Base-by-base conservation (phyloP, 1,284 basidiomycete species). In the Marasmius tenuissimus region DNA sequence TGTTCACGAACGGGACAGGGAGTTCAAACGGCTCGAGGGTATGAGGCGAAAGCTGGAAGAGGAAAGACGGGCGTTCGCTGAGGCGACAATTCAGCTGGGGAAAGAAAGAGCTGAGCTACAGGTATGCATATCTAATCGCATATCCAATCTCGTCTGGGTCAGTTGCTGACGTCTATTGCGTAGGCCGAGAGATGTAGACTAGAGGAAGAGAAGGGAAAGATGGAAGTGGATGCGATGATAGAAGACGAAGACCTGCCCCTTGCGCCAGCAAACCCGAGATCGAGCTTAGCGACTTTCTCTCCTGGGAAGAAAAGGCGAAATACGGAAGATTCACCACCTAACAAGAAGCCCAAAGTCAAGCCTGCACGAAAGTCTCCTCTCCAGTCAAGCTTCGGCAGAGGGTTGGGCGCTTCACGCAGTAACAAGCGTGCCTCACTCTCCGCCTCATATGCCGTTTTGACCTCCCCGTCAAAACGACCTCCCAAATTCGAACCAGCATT, bases 31-130 rank as follows among this genome's bases (percentile, higher is more conserved):
- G 18, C 70, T 89, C 38, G 81, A 84, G 37, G 75, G 72, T 22
- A 76, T 85, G 52, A 79, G 77, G 66, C 74, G 72, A 55, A 81
- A 88, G 52, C 83, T 94, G 7, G 88, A 93, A 57, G 76, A 81
- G 11, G 91, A 94, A 68, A 81, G 89, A 11, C 77, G 77, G 57
- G 84, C 85, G 63, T 86, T 92, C 66, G 85, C 85, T 0, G 85
- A 88, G 61, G 86, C 86, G 11, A 80, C 86, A 12, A 75, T 88
- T 18, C 81, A 79, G 62, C 73, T 94, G 14, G 84, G 84, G 0
- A 83, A 84, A 65, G 92, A 94, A 63, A 85, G 85, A 67, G 82
- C 84, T 3, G 75, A 78, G 4, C 71, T 94, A 6, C 90, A 93
- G 83, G 92, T 92, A 69, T 67, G 69, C 27, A 27, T 66, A 42